Evolutionary conservation across 805 yeast species (phyloP).

Genomic region (Isabelozyma gotoi): DNA sequence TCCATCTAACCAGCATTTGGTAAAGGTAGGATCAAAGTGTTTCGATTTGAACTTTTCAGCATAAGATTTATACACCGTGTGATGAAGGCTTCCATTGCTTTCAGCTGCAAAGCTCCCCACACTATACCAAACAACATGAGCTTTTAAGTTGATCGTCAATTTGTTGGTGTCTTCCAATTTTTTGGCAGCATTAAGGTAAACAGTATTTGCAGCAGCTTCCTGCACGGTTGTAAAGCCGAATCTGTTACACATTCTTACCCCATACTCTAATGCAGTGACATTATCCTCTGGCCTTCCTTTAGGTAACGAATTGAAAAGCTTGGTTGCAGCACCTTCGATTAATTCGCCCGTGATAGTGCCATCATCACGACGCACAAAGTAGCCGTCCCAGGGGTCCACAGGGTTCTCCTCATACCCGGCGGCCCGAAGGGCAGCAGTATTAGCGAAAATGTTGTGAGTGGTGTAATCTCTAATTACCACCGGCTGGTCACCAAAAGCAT

Average conservation of each 20-base stretch:
- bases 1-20: constrained; percentile 24
- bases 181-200: constrained; percentile 21
- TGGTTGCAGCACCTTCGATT: constrained; percentile 23
- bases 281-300: constrained; percentile 18
- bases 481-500: constrained; percentile 25
- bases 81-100: constrained; percentile 18
- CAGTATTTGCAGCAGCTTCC: constrained; percentile 22
- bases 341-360: constrained; percentile 24
- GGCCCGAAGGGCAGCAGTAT: constrained; percentile 23
- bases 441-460: constrained; percentile 22
- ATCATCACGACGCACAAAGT: constrained; percentile 20
- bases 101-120: constrained; percentile 22
- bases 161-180: constrained; percentile 13
- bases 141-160: constrained; percentile 18
- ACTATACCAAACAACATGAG: constrained; percentile 23
- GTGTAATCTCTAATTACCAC: constrained; percentile 24
- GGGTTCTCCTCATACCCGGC: constrained; percentile 23
- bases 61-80: constrained; percentile 16
- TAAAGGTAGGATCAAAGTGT: constrained; percentile 20
- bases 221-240: constrained; percentile 23
- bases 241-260: constrained; percentile 20
- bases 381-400: constrained; percentile 23
- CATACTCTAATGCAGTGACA: constrained; percentile 18
- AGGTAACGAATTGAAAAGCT: constrained; percentile 17
- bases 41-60: constrained; percentile 14